These are phyloP conservation scores for Aspergillus uvarum DNA, from an alignment of 2,329 filamentous ascomycete genomes.

Conservation along the genomic window DNA sequence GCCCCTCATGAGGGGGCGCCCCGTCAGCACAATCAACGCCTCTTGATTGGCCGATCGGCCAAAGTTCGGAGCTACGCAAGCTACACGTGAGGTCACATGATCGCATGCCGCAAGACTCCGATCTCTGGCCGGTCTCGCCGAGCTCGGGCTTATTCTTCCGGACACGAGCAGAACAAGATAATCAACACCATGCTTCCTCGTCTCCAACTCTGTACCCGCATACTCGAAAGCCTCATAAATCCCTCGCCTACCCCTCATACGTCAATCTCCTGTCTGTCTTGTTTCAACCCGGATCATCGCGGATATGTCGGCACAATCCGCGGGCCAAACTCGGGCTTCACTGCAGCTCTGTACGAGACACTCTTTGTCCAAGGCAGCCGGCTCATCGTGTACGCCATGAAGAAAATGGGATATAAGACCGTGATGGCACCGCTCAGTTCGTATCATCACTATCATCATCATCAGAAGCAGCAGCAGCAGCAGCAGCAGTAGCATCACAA, in stretches of 20 bases:
- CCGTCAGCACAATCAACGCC: not conserved
- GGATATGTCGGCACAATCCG: not conserved
- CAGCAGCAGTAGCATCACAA: not conserved
- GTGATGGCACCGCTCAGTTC: not conserved
- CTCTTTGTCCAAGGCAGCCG: too few species aligned
- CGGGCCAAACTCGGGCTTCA: not conserved
- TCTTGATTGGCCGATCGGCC: not conserved
- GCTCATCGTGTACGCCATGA: not conserved
- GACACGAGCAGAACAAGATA: not conserved
- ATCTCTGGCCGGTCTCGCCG: not conserved
- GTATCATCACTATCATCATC: not conserved
- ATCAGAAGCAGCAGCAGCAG: not conserved
- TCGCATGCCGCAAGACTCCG: not conserved
- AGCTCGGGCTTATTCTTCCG: not conserved
- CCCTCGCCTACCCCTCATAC: not conserved
- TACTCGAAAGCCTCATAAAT: not conserved
- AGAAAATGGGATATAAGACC: not conserved
- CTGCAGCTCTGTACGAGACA: not conserved
- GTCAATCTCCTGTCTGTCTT: not conserved
- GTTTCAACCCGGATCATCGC: not conserved
- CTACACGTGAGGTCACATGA: not conserved
- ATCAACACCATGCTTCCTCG: not conserved
- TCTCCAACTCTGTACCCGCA: not conserved
- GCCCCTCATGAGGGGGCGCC: not conserved
- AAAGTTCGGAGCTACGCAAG: not conserved